Evolutionary conservation across 768 basidiomycete genomes (phyloP).

Genomic region (Lentinula lateritia): DNA sequence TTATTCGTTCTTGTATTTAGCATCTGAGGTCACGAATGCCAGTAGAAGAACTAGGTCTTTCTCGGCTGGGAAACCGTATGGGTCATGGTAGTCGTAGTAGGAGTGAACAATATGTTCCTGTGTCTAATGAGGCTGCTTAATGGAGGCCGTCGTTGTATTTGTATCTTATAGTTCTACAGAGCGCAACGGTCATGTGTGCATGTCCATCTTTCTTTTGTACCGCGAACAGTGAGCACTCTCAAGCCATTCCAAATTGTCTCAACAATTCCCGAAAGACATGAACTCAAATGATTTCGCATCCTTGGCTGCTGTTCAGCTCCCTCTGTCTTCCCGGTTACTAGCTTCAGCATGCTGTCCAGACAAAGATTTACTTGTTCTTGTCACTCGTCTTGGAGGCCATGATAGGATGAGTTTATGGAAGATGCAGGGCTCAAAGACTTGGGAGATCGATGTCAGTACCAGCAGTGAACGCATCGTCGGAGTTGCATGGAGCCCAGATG

Average conservation of each 20-base stretch:
- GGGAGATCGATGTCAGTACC: conserved; percentile 67
- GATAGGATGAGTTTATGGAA: conserved; percentile 79
- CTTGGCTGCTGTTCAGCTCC: conserved; percentile 52
- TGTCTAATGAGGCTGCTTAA: conserved; percentile 20
- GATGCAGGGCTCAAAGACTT: conserved; percentile 71
- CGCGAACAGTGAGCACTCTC: not conserved
- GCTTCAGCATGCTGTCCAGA: conserved; percentile 75
- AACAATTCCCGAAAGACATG: conserved; percentile 19
- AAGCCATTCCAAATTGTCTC: not conserved
- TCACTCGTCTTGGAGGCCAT: conserved; percentile 61
- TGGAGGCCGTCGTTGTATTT: not conserved
- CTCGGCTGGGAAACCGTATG: conserved; percentile 42
- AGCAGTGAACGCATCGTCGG: conserved; percentile 48
- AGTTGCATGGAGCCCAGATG: conserved; percentile 80
- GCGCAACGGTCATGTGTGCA: not conserved
- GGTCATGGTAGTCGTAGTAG: conserved; percentile 18
- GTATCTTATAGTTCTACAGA: not conserved
- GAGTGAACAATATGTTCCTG: conserved; percentile 41
- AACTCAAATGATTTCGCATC: conserved; percentile 46
- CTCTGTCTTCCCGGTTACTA: conserved; percentile 53
- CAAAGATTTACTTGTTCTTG: conserved; percentile 70
- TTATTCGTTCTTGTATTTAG: conserved; percentile 18
- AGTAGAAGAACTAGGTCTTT: conserved; percentile 32
- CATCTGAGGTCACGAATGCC: conserved; percentile 53
- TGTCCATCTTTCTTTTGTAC: not conserved